Conservation (phyloP, 345 rosid genomes). For the Limnanthes douglasii region DNA sequence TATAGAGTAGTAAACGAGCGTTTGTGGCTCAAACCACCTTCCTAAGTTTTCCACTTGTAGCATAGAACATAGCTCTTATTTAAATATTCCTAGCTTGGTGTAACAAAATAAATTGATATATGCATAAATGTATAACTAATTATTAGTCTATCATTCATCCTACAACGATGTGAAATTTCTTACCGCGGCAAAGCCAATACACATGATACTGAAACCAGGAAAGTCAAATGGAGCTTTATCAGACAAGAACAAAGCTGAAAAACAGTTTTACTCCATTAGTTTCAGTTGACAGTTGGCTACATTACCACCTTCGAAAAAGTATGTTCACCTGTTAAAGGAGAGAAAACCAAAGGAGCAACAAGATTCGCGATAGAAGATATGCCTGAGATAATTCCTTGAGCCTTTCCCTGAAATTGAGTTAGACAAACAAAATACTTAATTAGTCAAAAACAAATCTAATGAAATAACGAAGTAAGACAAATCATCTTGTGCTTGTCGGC, state of each 20-base stretch:
- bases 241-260: constrained; percentile 73
- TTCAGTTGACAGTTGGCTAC: not conserved
- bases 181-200: constrained; percentile 53
- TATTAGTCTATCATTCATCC: not conserved
- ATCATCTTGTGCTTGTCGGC: too few relatives aligned
- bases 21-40: not conserved
- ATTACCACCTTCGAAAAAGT: constrained; percentile 3
- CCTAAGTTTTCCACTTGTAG: not conserved
- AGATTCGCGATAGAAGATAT: constrained; percentile 59
- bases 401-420: constrained; percentile 48
- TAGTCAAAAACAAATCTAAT: too few relatives aligned
- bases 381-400: constrained; percentile 85
- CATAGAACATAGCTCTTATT: not conserved
- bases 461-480: too few relatives aligned
- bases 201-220: constrained; percentile 92
- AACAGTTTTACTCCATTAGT: constrained; percentile 7
- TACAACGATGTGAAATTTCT: constrained; percentile 4
- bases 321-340: constrained; percentile 64
- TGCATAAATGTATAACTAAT: not conserved
- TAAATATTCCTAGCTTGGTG: not conserved
- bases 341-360: constrained; percentile 57
- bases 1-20: not conserved
- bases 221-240: constrained; percentile 63
- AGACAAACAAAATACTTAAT: too few relatives aligned
- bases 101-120: not conserved